Conservation (phyloP, 1,139 yeast species). For the Lodderomyces oxycetoniae region DNA sequence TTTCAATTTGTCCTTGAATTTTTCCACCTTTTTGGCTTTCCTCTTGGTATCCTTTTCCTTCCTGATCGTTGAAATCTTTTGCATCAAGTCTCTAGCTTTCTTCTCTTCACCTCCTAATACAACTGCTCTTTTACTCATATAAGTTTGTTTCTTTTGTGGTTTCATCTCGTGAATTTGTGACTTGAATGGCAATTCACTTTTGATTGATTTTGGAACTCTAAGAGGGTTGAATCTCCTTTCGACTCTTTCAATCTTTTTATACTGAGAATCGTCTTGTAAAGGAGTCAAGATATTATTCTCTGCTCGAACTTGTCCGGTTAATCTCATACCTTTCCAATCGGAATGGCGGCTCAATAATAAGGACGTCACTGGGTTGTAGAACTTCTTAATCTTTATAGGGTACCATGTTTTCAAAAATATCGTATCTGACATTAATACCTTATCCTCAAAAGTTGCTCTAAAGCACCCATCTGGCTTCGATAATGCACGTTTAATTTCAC, state of each 20-base stretch:
- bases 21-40: constrained; percentile 67
- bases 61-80: constrained; percentile 77
- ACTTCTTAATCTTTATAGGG: constrained; percentile 84
- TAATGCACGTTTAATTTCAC: constrained; percentile 93
- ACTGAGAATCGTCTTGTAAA: constrained; percentile 60
- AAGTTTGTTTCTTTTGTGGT: constrained; percentile 80
- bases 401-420: constrained; percentile 94
- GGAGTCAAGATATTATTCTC: constrained; percentile 67
- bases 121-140: constrained; percentile 89
- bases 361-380: constrained; percentile 95
- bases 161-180: constrained; percentile 86
- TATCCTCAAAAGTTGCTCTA: constrained; percentile 98
- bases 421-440: constrained; percentile 83
- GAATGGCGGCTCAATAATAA: constrained; percentile 67
- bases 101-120: constrained; percentile 89
- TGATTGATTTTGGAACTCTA: constrained; percentile 76
- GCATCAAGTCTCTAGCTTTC: constrained; percentile 87
- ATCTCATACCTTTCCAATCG: constrained; percentile 94
- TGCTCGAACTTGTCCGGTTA: constrained; percentile 90
- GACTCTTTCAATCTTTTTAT: constrained; percentile 77
- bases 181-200: constrained; percentile 78
- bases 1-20: constrained; percentile 71
- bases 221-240: constrained; percentile 84
- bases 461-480: constrained; percentile 95
- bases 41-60: constrained; percentile 84